A percentile compares a stretch with the other conserved stretches of the same genome.
phyloP scores from a whole-genome alignment of 1,139 yeast species.

The Taphrina deformans region DNA sequence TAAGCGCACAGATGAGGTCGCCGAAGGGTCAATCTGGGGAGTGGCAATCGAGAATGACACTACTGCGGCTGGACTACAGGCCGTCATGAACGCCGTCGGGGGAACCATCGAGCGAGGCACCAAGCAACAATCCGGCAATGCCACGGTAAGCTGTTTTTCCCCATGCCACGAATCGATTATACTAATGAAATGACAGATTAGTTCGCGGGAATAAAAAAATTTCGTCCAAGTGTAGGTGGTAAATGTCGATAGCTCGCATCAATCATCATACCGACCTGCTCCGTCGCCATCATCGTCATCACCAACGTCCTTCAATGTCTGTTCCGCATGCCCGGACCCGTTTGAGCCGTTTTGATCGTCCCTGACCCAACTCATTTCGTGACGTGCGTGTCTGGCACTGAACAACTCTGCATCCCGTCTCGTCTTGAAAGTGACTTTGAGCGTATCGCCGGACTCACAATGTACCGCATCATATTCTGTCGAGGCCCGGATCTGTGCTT shows the following conservation, averaged over 20 bases:
- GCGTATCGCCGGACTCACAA: constrained; percentile 39
- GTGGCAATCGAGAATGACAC: constrained; percentile 93
- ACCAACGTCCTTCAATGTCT: not conserved
- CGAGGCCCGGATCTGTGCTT: constrained; percentile 37
- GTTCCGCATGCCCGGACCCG: not conserved
- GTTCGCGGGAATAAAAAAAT: not conserved
- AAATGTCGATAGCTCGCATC: not conserved
- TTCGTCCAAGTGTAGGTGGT: too few relatives aligned
- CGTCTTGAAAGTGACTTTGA: constrained; percentile 48
- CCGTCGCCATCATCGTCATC: not conserved
- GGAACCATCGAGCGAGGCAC: constrained; percentile 22
- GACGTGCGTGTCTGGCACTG: not conserved
- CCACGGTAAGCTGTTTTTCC: not conserved
- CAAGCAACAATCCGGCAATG: constrained; percentile 25
- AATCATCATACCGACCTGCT: constrained; percentile 1
- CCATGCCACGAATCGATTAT: not conserved
- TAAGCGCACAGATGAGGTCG: constrained; percentile 48
- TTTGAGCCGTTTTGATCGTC: not conserved
- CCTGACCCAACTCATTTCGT: constrained; percentile 19
- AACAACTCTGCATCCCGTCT: constrained; percentile 51
- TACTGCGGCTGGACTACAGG: constrained; percentile 80
- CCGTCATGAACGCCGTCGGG: constrained; percentile 49
- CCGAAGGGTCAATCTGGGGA: constrained; percentile 61
- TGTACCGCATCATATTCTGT: constrained; percentile 40
- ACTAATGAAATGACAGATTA: constrained; percentile 1